Evolutionary conservation across 129 eudicot genomes (phyloP), one percentile per base, ranked within the genome.

Genomic region (carrot (Daucus carota)): DNA sequence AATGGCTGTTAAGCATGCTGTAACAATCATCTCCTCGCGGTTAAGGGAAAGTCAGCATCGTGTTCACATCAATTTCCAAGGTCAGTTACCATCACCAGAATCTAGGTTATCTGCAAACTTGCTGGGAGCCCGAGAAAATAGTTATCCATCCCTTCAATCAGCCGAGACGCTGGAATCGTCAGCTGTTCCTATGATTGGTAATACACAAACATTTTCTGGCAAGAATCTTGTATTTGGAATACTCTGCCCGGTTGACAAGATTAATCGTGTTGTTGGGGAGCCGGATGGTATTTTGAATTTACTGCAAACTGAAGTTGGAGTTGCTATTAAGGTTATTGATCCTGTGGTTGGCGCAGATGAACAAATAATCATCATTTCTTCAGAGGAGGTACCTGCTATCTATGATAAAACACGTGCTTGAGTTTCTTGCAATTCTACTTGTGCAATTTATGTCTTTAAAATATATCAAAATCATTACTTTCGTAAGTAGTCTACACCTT

Each of bases 11-110:
- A 95, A 95, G 80, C 85, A 88, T 79, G 97, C 99, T 54, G 75
- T 95, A 66, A 81, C 82, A 76, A 87, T 87, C 46, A 91, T 95
- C 41, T 89, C 99, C 40, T 87, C 92, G 20, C 96, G 99, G 62
- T 85, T 95, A 82, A 88, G 92, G 71, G 99, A 95, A 82, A 89
- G 94, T 78, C 99, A 95, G 78, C 99, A 95, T 78, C 96, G 97
- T 50, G 97, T 89, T 73, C 89, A 96, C 43, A 81, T 86, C 75
- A 85, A 87, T 80, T 86, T 83, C 63, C 89, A 86, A 29, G 86
- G 85, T 10, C 92, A 90, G 73, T 26, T 82, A 70, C 90, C 87
- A 34, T 85, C 97, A 73, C 90, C 92, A n/a, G 98, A 91, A 15
- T 78, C 98, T 40, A 84, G 96, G 62, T 71, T 83, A 50, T 50